Percentiles rank a stretch among this genome's conserved stretches.
Conservation (phyloP, 257 asterid genomes). For the Solanum neorickii region DNA sequence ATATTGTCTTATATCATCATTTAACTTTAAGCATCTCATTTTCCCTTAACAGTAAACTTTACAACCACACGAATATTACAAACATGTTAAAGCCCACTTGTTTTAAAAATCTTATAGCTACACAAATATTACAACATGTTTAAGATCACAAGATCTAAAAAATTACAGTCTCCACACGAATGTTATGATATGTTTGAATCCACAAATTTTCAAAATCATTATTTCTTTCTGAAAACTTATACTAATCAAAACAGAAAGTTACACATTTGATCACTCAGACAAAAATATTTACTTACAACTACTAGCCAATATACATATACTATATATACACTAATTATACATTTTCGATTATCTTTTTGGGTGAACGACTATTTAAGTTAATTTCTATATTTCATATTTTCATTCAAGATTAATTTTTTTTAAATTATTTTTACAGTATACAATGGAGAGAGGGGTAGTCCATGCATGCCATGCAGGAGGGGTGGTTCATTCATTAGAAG, state of each 20-base stretch:
- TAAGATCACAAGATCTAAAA: background rate
- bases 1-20: background rate
- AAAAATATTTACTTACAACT: background rate
- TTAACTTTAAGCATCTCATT: background rate
- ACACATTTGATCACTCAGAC: background rate
- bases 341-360: background rate
- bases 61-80: background rate
- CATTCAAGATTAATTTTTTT: background rate
- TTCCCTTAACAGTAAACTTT: background rate
- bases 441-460: constrained; percentile 91
- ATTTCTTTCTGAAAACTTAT: background rate
- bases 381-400: background rate
- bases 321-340: background rate
- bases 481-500: constrained; percentile 49
- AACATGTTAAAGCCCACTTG: background rate
- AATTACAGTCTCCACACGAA: background rate
- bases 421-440: constrained; percentile 29
- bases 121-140: background rate
- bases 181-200: background rate
- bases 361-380: background rate
- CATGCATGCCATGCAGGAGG: constrained; percentile 87
- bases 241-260: background rate
- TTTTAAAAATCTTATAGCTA: background rate
- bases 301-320: background rate
- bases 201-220: background rate